phyloP scores from a whole-genome alignment of 768 basidiomycete species.

The Psilocybe tampanensis region DNA sequence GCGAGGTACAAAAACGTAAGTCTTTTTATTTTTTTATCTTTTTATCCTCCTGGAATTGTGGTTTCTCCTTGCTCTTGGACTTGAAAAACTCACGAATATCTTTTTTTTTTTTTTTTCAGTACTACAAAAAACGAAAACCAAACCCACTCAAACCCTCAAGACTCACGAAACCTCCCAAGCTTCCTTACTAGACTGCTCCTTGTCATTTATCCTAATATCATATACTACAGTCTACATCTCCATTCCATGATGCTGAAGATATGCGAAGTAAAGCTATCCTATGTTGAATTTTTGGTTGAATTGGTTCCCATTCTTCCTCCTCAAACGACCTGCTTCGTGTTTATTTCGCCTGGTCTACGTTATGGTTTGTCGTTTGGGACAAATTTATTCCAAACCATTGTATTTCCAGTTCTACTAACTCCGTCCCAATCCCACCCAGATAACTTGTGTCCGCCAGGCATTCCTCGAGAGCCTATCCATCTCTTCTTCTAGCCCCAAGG shows the following conservation, averaged over 20 bases:
- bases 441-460: too few species aligned
- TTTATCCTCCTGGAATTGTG: not conserved
- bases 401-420: too few species aligned
- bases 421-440: too few species aligned
- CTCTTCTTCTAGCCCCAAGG: too few species aligned
- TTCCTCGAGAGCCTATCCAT: too few species aligned
- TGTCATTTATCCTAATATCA: not conserved
- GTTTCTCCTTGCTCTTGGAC: too few species aligned
- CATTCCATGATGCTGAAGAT: not conserved
- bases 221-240: not conserved
- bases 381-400: too few species aligned
- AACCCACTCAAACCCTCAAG: conserved; percentile 60
- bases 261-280: not conserved
- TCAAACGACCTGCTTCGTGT: too few species aligned
- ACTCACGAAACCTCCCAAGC: conserved; percentile 51
- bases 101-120: conserved; percentile 29
- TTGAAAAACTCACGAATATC: conserved; percentile 1
- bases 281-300: too few species aligned
- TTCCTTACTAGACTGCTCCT: conserved; percentile 54
- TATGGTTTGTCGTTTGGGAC: too few species aligned
- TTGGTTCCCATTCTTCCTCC: too few species aligned
- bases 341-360: too few species aligned
- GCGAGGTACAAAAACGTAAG: conserved; percentile 65
- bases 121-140: conserved; percentile 52
- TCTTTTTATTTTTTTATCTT: conserved; percentile 9